Conservation (phyloP, 257 asterid genomes). For the Ehretia macrophylla region DNA sequence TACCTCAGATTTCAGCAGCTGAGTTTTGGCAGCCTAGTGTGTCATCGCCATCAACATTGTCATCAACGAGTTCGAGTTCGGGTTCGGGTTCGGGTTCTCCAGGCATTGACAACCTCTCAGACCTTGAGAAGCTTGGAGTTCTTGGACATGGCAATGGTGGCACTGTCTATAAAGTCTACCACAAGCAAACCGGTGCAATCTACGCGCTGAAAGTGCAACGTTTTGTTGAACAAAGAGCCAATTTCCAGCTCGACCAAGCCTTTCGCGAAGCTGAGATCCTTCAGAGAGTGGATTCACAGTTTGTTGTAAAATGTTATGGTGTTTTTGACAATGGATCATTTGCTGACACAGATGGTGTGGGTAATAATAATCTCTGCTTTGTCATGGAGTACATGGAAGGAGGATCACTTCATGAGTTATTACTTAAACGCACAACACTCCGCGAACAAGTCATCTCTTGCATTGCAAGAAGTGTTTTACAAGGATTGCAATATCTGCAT, state of each 20-base stretch:
- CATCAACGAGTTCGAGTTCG: conserved; percentile 17
- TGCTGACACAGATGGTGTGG: conserved; percentile 13
- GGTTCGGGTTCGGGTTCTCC: conserved; percentile 20
- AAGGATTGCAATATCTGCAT: conserved; percentile 39
- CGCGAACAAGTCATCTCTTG: conserved; percentile 26
- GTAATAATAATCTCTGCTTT: conserved; percentile 18
- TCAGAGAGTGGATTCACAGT: conserved; percentile 24
- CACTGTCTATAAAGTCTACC: conserved; percentile 44
- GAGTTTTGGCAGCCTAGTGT: conserved; percentile 13
- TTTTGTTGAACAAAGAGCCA: conserved; percentile 5
- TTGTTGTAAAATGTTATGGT: conserved; percentile 30
- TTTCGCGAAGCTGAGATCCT: conserved; percentile 32
- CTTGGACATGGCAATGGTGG: conserved; percentile 45
- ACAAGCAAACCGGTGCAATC: conserved; percentile 21
- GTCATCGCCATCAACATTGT: conserved; percentile 25
- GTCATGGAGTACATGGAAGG: conserved; percentile 48
- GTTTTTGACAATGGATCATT: conserved; percentile 33
- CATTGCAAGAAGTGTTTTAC: conserved; percentile 32
- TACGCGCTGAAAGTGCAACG: conserved; percentile 42
- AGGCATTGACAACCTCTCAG: conserved; percentile 16
- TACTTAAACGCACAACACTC: conserved; percentile 16
- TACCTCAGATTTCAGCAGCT: conserved; percentile 21
- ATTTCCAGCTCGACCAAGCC: conserved; percentile 1
- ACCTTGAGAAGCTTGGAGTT: conserved; percentile 32
- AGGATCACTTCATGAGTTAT: conserved; percentile 32